A percentile compares a stretch with the other conserved stretches of the same genome.
phyloP scores from a whole-genome alignment of 2,329 filamentous ascomycete genomes.

The Xylaria arbuscula region DNA sequence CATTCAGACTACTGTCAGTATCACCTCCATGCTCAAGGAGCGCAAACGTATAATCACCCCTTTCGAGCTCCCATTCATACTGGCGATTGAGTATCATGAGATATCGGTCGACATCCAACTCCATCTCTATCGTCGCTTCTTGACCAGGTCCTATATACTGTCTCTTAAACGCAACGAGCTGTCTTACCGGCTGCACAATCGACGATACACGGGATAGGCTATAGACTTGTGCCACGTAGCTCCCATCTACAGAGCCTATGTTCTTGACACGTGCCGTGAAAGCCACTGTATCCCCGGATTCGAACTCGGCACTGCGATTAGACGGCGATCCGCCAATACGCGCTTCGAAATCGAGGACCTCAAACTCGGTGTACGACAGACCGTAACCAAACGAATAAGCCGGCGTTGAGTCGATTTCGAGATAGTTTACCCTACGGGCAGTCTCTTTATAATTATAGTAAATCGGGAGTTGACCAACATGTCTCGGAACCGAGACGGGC shows the following conservation, averaged over 20 bases:
- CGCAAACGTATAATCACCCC: constrained; percentile 56
- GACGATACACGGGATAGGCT: constrained; percentile 53
- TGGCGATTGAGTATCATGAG: constrained; percentile 55
- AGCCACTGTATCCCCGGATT: constrained; percentile 46
- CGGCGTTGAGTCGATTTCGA: constrained; percentile 49
- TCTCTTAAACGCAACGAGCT: constrained; percentile 57
- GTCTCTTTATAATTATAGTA: constrained; percentile 53
- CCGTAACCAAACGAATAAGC: constrained; percentile 53
- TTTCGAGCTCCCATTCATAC: constrained; percentile 58
- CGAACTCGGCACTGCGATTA: constrained; percentile 36
- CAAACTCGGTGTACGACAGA: constrained; percentile 51
- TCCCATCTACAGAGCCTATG: constrained; percentile 49
- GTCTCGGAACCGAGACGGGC: constrained; percentile 51
- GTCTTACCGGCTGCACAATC: constrained; percentile 56
- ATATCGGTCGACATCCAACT: constrained; percentile 56
- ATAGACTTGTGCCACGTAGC: constrained; percentile 57
- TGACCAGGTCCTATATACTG: constrained; percentile 53
- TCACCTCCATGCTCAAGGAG: constrained; percentile 56
- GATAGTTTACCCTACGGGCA: constrained; percentile 46
- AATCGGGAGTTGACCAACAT: constrained; percentile 52
- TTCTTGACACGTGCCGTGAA: constrained; percentile 54
- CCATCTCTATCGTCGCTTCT: constrained; percentile 48
- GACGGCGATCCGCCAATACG: constrained; percentile 10
- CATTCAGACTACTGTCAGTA: constrained; percentile 51
- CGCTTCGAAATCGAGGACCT: constrained; percentile 45